Conservation (phyloP, 805 yeast genomes). For the Nakazawaea wickerhamii region DNA sequence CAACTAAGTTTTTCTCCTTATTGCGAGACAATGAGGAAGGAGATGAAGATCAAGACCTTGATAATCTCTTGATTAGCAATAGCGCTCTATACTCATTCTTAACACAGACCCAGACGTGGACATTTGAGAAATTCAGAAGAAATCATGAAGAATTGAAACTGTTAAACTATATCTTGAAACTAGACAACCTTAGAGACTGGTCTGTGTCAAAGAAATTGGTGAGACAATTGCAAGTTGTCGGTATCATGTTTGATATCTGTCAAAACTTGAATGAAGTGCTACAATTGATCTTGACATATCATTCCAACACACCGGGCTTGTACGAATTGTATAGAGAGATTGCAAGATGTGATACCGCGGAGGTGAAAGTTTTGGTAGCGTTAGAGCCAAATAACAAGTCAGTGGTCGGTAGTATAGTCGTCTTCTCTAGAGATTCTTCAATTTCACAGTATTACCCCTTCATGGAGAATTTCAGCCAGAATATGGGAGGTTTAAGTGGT, state of each 20-base stretch:
- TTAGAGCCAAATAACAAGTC: conserved; percentile 46
- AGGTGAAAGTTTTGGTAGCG: conserved; percentile 37
- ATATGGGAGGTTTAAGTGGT: conserved; percentile 48
- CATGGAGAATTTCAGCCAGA: conserved; percentile 27
- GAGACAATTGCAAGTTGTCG: conserved; percentile 49
- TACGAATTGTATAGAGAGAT: conserved; percentile 19
- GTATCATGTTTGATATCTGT: conserved; percentile 53
- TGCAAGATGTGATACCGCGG: conserved; percentile 9
- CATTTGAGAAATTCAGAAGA: conserved; percentile 8
- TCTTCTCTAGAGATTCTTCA: conserved; percentile 41
- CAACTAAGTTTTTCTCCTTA: conserved; percentile 8
- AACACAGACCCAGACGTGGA: conserved; percentile 7
- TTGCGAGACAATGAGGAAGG: neutral
- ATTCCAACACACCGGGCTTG: conserved; percentile 18
- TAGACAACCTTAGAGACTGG: conserved; percentile 42
- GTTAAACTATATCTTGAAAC: conserved; percentile 29
- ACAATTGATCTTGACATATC: conserved; percentile 29
- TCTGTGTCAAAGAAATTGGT: conserved; percentile 48
- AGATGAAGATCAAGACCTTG: neutral
- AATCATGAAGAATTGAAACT: neutral
- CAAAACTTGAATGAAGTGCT: conserved; percentile 36
- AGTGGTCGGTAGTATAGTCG: conserved; percentile 46
- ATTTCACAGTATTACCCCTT: conserved; percentile 47
- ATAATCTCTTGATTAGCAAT: neutral
- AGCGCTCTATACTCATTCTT: conserved; percentile 6